These are phyloP conservation scores for Rosa hybrid DNA, from an alignment of 331 rosid species.

Conservation along the genomic window DNA sequence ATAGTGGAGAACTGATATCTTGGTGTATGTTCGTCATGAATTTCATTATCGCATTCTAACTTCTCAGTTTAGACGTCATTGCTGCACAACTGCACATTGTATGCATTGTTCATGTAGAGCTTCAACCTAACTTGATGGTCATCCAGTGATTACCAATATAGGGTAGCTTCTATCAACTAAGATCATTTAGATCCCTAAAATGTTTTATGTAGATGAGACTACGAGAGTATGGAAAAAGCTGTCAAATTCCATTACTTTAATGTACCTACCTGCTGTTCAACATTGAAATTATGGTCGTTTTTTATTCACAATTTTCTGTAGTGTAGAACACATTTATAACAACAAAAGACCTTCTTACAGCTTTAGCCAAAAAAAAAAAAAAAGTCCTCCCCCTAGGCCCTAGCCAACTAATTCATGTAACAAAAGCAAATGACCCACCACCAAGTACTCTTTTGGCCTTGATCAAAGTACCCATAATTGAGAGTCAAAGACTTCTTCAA, in stretches of 20 bases:
- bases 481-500: slow-evolving; percentile 34
- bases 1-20: slow-evolving; percentile 9
- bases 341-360: slow-evolving; percentile 40
- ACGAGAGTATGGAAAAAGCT: background rate
- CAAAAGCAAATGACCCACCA: slow-evolving; percentile 47
- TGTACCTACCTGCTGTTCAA: background rate
- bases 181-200: background rate
- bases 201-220: background rate
- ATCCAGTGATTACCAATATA: background rate
- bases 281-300: background rate
- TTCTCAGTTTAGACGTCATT: slow-evolving; percentile 3
- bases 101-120: background rate
- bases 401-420: slow-evolving; percentile 47
- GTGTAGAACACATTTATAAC: background rate
- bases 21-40: background rate
- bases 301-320: background rate
- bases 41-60: background rate
- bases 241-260: background rate
- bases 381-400: slow-evolving; percentile 39
- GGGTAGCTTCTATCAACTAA: background rate
- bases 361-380: slow-evolving; percentile 37
- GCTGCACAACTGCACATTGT: background rate
- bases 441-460: slow-evolving; percentile 51
- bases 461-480: slow-evolving; percentile 21
- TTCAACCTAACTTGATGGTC: background rate